These are phyloP conservation scores for Pulicaria dysenterica DNA, from an alignment of 129 eudicot species.

Conservation along the genomic window DNA sequence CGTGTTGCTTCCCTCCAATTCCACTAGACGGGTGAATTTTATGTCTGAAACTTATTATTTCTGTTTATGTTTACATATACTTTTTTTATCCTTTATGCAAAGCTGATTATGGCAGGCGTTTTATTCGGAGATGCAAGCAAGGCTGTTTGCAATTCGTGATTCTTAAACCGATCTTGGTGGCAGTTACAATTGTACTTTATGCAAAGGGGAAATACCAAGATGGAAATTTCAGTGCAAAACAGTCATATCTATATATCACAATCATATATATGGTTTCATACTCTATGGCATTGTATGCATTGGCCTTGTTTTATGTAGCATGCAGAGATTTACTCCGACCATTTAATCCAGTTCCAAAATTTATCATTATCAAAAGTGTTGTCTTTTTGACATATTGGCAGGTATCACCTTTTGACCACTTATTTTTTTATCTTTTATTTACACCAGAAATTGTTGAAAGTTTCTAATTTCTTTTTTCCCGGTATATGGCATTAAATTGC, in stretches of 20 bases:
- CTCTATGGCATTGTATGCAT: slow-evolving; percentile 84
- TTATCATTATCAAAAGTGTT: slow-evolving; percentile 85
- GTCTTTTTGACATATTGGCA: slow-evolving; percentile 98
- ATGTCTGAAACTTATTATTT: background rate
- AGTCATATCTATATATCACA: slow-evolving; percentile 87
- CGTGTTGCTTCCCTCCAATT: slow-evolving; percentile 87
- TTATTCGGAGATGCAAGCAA: slow-evolving; percentile 93
- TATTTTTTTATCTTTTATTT: background rate
- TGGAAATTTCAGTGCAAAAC: slow-evolving; percentile 82
- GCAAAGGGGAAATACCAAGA: slow-evolving; percentile 91
- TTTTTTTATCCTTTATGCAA: slow-evolving; percentile 3
- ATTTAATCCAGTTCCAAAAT: slow-evolving; percentile 94
- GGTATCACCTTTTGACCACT: slow-evolving; percentile 39
- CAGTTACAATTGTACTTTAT: slow-evolving; percentile 69
- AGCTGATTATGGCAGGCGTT: slow-evolving; percentile 70
- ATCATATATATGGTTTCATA: slow-evolving; percentile 86
- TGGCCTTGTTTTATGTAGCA: slow-evolving; percentile 92
- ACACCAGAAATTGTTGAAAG: background rate
- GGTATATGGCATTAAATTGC: too few relatives aligned
- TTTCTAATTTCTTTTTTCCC: too few relatives aligned
- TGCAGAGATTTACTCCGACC: slow-evolving; percentile 95
- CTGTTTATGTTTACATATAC: background rate
- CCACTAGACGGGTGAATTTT: slow-evolving; percentile 86
- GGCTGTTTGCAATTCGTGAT: slow-evolving; percentile 97
- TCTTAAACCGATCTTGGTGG: slow-evolving; percentile 84